A percentile compares a stretch with the other conserved stretches of the same genome.
Conservation (phyloP, 1,139 yeast species). For the Scheffersomyces cryptocercus region DNA sequence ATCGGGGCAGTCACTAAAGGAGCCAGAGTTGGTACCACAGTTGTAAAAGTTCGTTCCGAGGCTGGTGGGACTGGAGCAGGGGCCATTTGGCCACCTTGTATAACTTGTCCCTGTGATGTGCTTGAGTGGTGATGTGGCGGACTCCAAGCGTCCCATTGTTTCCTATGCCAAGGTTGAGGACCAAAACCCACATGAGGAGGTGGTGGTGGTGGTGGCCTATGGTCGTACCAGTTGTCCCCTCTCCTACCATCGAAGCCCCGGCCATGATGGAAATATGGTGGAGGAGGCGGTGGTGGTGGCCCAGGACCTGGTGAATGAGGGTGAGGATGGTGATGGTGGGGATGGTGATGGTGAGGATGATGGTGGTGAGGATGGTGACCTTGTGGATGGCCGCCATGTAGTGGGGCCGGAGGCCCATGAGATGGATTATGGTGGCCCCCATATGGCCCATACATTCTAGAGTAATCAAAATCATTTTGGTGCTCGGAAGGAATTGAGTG, state of each 20-base stretch:
- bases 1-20: neutral
- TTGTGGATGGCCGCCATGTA: slow-evolving; percentile 6
- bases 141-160: slow-evolving; percentile 1
- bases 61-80: neutral
- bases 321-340: slow-evolving; percentile 8
- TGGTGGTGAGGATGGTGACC: slow-evolving; percentile 9
- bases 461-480: slow-evolving; percentile 4
- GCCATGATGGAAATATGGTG: slow-evolving; percentile 2
- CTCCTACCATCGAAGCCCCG: neutral
- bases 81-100: neutral
- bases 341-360: slow-evolving; percentile 3
- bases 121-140: slow-evolving; percentile 3
- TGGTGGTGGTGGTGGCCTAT: slow-evolving; percentile 3
- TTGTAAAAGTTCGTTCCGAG: no score
- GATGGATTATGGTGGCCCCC: slow-evolving; percentile 1
- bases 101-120: neutral
- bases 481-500: neutral
- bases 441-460: slow-evolving; percentile 3
- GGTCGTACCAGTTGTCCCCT: neutral
- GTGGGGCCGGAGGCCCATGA: slow-evolving; percentile 6
- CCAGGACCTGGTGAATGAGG: neutral
- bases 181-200: slow-evolving; percentile 2
- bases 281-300: slow-evolving; percentile 8
- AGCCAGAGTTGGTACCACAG: neutral
- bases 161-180: slow-evolving; percentile 3